Conservation (phyloP, 2,329 filamentous ascomycete genomes). For the Curvularia spicifera region DNA sequence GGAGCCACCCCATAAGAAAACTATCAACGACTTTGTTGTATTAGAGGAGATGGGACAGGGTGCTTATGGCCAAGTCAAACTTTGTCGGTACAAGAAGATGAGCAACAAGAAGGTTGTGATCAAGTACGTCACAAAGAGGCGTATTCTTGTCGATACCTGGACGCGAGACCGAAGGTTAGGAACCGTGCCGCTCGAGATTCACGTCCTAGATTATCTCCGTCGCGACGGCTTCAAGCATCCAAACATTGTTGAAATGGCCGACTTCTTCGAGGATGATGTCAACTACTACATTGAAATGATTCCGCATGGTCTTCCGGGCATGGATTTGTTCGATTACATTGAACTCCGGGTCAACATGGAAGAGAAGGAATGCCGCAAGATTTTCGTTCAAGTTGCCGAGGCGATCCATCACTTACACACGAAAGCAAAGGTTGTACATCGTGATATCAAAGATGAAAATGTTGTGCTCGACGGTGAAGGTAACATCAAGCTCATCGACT, state of each 20-base stretch:
- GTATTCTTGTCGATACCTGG: slow-evolving; percentile 98
- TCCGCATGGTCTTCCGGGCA: slow-evolving; percentile 91
- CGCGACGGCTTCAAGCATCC: slow-evolving; percentile 70
- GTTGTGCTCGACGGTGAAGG: slow-evolving; percentile 95
- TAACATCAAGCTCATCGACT: slow-evolving; percentile 96
- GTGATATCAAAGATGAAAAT: slow-evolving; percentile 99
- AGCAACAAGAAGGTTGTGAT: slow-evolving; percentile 84
- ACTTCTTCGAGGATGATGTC: slow-evolving; percentile 76
- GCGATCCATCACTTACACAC: slow-evolving; percentile 91
- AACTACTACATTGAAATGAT: slow-evolving; percentile 99
- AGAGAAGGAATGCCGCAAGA: slow-evolving; percentile 89
- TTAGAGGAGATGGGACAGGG: slow-evolving; percentile 98
- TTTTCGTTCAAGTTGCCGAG: slow-evolving; percentile 90
- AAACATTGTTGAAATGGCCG: slow-evolving; percentile 72
- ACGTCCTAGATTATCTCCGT: slow-evolving; percentile 91
- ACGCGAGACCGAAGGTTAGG: slow-evolving; percentile 90
- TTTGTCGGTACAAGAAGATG: slow-evolving; percentile 82
- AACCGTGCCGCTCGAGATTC: slow-evolving; percentile 95
- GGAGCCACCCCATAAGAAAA: slow-evolving; percentile 67
- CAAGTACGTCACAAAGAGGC: slow-evolving; percentile 96
- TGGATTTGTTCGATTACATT: slow-evolving; percentile 99
- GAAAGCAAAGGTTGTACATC: slow-evolving; percentile 89
- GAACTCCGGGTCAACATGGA: slow-evolving; percentile 97
- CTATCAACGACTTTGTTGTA: slow-evolving; percentile 87
- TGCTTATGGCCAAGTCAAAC: slow-evolving; percentile 96